phyloP scores from a whole-genome alignment of 805 yeast species.

The Phaffomyces antillensis region DNA sequence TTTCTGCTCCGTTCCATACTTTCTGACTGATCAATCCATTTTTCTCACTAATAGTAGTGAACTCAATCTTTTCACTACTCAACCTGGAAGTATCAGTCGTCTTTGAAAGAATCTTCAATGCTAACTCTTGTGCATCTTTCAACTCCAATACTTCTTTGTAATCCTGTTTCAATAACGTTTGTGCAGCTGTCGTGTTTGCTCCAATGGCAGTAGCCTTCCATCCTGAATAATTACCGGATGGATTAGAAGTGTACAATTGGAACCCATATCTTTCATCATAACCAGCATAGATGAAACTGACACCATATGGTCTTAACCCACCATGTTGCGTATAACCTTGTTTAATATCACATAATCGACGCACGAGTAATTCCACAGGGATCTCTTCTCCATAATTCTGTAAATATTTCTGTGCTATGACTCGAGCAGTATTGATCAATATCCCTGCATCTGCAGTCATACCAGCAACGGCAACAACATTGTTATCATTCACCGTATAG shows the following conservation, averaged over 20 bases:
- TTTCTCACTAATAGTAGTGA: conserved; percentile 62
- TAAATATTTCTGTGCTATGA: conserved; percentile 75
- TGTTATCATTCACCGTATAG: conserved; percentile 66
- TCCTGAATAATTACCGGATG: conserved; percentile 95
- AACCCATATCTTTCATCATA: conserved; percentile 84
- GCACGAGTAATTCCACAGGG: conserved; percentile 88
- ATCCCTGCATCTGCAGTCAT: conserved; percentile 96
- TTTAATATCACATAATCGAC: conserved; percentile 83
- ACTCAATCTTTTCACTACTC: conserved; percentile 86
- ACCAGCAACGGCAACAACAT: conserved; percentile 95
- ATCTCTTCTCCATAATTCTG: conserved; percentile 86
- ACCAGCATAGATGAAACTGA: conserved; percentile 93
- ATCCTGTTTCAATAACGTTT: conserved; percentile 90
- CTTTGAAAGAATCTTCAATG: conserved; percentile 85
- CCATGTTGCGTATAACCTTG: conserved; percentile 99
- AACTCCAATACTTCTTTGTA: conserved; percentile 74
- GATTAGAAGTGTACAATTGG: conserved; percentile 92
- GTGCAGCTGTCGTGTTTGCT: conserved; percentile 93
- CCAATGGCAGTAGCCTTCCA: conserved; percentile 99
- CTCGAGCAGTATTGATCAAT: conserved; percentile 80
- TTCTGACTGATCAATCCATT: conserved; percentile 53
- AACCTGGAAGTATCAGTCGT: conserved; percentile 87
- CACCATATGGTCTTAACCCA: conserved; percentile 97
- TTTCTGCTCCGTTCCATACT: conserved; percentile 75
- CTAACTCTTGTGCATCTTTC: conserved; percentile 77